A percentile compares a stretch with the other conserved stretches of the same genome.
Conservation (phyloP, 345 rosid species). For the Populus davidiana region DNA sequence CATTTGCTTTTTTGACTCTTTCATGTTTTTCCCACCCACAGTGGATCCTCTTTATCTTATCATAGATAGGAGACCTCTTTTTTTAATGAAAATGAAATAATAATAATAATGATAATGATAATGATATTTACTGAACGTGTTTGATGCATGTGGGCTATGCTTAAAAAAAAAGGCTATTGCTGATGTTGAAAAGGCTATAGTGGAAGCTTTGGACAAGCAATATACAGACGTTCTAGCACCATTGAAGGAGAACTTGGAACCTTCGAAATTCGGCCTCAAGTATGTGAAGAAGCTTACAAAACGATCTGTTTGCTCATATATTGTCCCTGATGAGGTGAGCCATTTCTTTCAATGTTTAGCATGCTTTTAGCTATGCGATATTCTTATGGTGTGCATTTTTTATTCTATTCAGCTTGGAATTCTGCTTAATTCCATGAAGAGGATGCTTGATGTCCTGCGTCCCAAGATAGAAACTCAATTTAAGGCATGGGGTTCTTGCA, state of each 20-base stretch:
- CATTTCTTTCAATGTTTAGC: background rate
- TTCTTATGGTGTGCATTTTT: constrained; percentile 17
- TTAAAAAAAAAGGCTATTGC: constrained; percentile 66
- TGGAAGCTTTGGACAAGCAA: constrained; percentile 94
- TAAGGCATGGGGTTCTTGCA: constrained; percentile 93
- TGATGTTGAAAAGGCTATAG: constrained; percentile 87
- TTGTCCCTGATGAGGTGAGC: constrained; percentile 85
- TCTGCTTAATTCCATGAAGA: constrained; percentile 85
- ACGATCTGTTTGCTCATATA: constrained; percentile 67
- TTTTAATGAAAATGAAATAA: background rate
- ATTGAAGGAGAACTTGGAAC: constrained; percentile 80
- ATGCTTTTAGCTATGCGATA: background rate
- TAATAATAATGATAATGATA: background rate
- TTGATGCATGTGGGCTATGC: background rate
- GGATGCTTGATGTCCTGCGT: constrained; percentile 83
- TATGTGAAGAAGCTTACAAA: constrained; percentile 87
- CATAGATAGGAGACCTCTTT: background rate
- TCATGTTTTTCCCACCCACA: no score
- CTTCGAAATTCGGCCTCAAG: constrained; percentile 86
- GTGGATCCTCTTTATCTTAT: background rate
- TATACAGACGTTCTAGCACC: constrained; percentile 89
- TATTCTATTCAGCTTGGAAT: constrained; percentile 64
- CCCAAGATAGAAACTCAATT: constrained; percentile 78
- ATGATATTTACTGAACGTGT: background rate
- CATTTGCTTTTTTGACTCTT: background rate